These are phyloP conservation scores for Phytophthora hybrid DNA, from an alignment of 352 stramenopile genomes.

Conservation along the genomic window DNA sequence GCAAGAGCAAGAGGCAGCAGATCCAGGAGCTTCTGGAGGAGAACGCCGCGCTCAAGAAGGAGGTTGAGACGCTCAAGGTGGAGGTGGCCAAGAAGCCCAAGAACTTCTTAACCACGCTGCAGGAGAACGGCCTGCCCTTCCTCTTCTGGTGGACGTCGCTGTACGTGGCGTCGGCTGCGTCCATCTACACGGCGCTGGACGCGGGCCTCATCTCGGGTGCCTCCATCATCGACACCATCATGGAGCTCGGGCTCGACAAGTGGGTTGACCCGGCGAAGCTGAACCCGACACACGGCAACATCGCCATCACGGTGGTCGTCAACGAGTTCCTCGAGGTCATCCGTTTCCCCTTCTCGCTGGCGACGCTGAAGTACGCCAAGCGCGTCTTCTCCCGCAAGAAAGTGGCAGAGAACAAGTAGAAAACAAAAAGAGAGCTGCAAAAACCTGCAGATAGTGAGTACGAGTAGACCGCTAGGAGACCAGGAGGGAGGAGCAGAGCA, in stretches of 20 bases:
- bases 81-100: constrained; percentile 70
- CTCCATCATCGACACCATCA: constrained; percentile 88
- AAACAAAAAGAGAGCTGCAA: not conserved
- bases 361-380: constrained; percentile 85
- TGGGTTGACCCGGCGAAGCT: constrained; percentile 77
- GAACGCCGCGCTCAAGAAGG: constrained; percentile 78
- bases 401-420: constrained; percentile 46
- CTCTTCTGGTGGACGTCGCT: constrained; percentile 84
- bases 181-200: constrained; percentile 83
- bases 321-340: constrained; percentile 90
- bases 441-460: too few relatives aligned
- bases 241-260: constrained; percentile 80
- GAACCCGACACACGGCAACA: constrained; percentile 89
- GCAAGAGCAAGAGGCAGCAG: constrained; percentile 55
- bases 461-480: not conserved
- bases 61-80: constrained; percentile 63
- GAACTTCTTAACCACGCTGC: constrained; percentile 80
- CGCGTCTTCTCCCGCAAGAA: constrained; percentile 64
- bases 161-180: constrained; percentile 76
- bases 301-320: constrained; percentile 84
- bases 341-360: constrained; percentile 87
- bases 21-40: constrained; percentile 80
- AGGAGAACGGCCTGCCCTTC: constrained; percentile 89
- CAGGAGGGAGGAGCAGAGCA: constrained; percentile 23
- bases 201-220: constrained; percentile 70